A percentile compares a stretch with the other conserved stretches of the same genome.
These are phyloP conservation scores for Trifolium subterraneum DNA, from an alignment of 306 rosid species.

Conservation along the genomic window DNA sequence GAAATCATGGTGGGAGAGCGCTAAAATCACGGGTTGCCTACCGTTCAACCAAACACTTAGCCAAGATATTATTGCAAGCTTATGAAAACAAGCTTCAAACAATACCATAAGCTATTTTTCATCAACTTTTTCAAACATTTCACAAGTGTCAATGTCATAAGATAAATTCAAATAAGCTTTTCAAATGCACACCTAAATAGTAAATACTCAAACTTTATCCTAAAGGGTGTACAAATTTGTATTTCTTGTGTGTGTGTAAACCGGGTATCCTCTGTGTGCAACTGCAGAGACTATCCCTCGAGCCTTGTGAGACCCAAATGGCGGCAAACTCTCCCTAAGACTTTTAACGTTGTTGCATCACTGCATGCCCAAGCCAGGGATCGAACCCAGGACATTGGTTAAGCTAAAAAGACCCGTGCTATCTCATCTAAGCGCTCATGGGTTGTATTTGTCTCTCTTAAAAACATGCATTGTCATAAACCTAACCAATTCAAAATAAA, in stretches of 20 bases:
- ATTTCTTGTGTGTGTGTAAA: no score
- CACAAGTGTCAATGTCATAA: neutral
- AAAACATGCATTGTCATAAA: slow-evolving; percentile 7
- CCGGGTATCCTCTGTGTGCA: no score
- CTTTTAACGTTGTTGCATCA: no score
- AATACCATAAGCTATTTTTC: neutral
- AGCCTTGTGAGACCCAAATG: no score
- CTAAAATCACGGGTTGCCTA: neutral
- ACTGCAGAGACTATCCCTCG: no score
- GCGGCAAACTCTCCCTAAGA: no score
- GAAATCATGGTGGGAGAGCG: no score
- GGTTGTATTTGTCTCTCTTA: neutral
- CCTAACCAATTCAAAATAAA: neutral
- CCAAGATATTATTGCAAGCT: neutral
- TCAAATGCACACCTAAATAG: neutral
- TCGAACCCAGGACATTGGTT: no score
- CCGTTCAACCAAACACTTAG: neutral
- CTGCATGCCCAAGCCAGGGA: no score
- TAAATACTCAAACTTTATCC: slow-evolving; percentile 19
- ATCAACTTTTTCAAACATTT: neutral
- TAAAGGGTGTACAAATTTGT: neutral
- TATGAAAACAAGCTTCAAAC: neutral
- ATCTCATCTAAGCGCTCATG: no score
- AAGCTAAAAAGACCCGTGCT: no score
- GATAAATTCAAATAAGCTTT: neutral